Evolutionary conservation across 257 asterid genomes (phyloP).

Genomic region (Capsicum chinense): DNA sequence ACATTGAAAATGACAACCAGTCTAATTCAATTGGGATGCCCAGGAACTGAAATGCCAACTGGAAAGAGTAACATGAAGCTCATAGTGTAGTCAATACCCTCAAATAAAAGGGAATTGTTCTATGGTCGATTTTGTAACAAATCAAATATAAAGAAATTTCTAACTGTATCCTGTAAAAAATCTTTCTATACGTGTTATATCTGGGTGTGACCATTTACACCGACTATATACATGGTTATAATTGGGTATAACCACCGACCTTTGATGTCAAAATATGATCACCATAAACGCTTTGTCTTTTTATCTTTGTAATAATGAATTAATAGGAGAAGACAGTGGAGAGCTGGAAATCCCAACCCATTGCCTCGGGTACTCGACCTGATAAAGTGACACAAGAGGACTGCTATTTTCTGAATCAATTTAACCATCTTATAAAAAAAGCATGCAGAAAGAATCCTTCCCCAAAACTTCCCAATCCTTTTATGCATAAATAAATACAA

Average conservation of each 20-base stretch:
- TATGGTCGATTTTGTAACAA: constrained; percentile 20
- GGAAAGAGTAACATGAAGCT: constrained; percentile 27
- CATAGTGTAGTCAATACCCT: not conserved
- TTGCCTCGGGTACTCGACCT: not conserved
- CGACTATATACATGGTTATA: too few relatives aligned
- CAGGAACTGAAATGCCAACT: constrained; percentile 26
- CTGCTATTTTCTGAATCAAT: constrained; percentile 10
- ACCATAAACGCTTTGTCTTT: too few relatives aligned
- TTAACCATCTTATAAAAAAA: not conserved
- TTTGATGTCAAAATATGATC: too few relatives aligned
- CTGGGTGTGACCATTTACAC: too few relatives aligned
- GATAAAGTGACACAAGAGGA: constrained; percentile 6
- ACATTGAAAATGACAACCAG: not conserved
- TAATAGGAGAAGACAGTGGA: not conserved
- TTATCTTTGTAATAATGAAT: not conserved
- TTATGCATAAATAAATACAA: not conserved
- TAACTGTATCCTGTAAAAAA: not conserved
- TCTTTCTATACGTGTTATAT: too few relatives aligned
- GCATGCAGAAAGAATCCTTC: constrained; percentile 13
- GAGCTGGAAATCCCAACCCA: constrained; percentile 18
- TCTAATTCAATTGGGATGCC: constrained; percentile 29
- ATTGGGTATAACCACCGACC: too few relatives aligned
- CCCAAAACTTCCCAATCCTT: not conserved
- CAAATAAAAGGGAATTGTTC: constrained; percentile 26
- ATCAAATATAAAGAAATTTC: constrained; percentile 12